phyloP scores from a whole-genome alignment of 108 stramenopile genomes.

The Asterionellopsis glacialis region DNA sequence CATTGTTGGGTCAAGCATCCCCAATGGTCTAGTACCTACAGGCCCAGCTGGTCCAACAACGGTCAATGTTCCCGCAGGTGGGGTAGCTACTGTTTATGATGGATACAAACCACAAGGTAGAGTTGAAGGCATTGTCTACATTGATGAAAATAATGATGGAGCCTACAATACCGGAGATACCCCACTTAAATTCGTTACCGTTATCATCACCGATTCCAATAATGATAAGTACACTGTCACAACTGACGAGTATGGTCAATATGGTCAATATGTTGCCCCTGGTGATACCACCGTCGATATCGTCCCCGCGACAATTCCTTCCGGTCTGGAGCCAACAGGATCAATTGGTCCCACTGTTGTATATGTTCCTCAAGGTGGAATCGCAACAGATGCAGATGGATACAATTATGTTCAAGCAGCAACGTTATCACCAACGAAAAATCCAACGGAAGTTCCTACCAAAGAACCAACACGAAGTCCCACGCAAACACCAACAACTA shows the following conservation, averaged over 20 bases:
- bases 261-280: neutral
- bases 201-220: neutral
- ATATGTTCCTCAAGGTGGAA: too few species aligned
- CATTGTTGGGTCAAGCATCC: neutral
- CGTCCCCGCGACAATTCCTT: neutral
- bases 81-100: too few species aligned
- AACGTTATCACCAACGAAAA: too few species aligned
- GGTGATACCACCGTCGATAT: neutral
- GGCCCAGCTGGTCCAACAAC: neutral
- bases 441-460: too few species aligned
- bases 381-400: too few species aligned
- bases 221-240: neutral
- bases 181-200: neutral
- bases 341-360: too few species aligned
- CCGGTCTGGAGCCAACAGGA: too few species aligned
- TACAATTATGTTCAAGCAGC: too few species aligned
- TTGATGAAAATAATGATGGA: neutral
- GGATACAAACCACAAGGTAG: neutral
- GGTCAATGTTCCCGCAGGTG: neutral
- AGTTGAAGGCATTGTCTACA: neutral
- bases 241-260: neutral
- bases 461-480: too few species aligned
- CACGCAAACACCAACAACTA: too few species aligned
- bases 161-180: neutral
- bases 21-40: neutral